Base-by-base conservation (phyloP, 2,329 filamentous ascomycete species). In the Trichoderma afroharzianum region DNA sequence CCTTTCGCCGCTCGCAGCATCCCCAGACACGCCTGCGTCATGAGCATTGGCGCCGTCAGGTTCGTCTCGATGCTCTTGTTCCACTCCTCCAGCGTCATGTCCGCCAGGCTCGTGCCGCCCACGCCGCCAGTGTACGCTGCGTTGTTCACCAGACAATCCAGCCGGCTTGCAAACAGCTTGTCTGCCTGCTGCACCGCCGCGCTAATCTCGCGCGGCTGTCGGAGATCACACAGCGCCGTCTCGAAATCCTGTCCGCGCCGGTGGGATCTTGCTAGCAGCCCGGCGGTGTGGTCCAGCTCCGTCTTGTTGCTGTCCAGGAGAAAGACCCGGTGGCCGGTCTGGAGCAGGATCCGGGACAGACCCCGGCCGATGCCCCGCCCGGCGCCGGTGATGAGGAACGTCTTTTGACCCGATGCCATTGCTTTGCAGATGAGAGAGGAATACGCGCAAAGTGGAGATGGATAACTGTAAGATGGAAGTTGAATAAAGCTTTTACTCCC, bases 141-240 rank as follows among this genome's bases (percentile, higher is more conserved):
- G 70, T 84, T 84, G 75, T 84, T 83, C 69, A 84, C 76, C 12
- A 84, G 77, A 36, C 80, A 81, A 71, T 84, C 82, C 2, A 84
- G 75, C n/a, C 77, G 74, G 64, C 78, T 78, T 7, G 71, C 68
- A 74, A 83, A 83, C 63, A 83, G 77, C 1, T 71, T 72, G 6
- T 70, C 71, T 2, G 81, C 82, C 53, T 76, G 71, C 3, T 73
- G 59, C 1, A 77, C 78, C 9, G 79, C 80, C 5, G 63, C 68
- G 6, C 68, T 64, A 74, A 84, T 79, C 26, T 80, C 79, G 3
- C 66, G 55, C 3, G 79, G 78, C 36, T 77, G 74, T 12, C 80
- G 77, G 7, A 83, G 75, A 72, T 82, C 79, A 57, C 79, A 75
- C 6, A 75, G 74, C 12, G 75, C 26, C n/a, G 78, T 55, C 3